Evolutionary conservation across 129 eudicot genomes (phyloP).

Genomic region (Flaveria linearis): DNA sequence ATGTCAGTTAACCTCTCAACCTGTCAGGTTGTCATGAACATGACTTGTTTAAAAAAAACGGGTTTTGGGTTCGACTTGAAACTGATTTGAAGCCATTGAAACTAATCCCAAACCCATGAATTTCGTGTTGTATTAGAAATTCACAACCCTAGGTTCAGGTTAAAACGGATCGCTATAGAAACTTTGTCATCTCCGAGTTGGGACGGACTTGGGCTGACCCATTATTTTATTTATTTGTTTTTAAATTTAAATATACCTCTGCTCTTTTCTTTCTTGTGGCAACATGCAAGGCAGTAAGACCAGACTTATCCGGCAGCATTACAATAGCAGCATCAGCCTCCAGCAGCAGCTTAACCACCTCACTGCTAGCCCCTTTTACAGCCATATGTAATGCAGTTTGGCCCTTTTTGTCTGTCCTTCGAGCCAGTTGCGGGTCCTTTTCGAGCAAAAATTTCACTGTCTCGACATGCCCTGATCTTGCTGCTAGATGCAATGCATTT

Average conservation of each 20-base stretch:
- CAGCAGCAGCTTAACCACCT: conserved; percentile 64
- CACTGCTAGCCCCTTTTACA: conserved; percentile 65
- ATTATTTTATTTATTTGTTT: not conserved
- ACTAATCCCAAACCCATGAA: too few species aligned
- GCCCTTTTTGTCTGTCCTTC: conserved; percentile 73
- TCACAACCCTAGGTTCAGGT: too few species aligned
- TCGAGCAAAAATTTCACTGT: conserved; percentile 58
- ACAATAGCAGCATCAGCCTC: conserved; percentile 72
- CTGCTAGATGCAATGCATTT: conserved; percentile 74
- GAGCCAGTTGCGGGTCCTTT: conserved; percentile 64
- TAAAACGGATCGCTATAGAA: too few species aligned
- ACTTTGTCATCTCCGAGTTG: not conserved
- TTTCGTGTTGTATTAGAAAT: too few species aligned
- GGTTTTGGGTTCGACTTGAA: too few species aligned
- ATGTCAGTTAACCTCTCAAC: too few species aligned
- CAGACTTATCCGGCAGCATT: conserved; percentile 68
- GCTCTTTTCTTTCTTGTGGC: conserved; percentile 76
- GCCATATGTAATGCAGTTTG: conserved; percentile 91
- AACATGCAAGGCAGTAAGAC: conserved; percentile 80
- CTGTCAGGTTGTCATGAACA: too few species aligned
- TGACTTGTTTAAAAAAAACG: too few species aligned
- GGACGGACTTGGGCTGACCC: not conserved
- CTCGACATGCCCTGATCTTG: conserved; percentile 71
- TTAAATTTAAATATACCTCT: conserved; percentile 50
- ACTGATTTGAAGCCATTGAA: too few species aligned